Base-by-base conservation (phyloP, 1,139 yeast species). In the Spencermartinsiella ligniputridi region DNA sequence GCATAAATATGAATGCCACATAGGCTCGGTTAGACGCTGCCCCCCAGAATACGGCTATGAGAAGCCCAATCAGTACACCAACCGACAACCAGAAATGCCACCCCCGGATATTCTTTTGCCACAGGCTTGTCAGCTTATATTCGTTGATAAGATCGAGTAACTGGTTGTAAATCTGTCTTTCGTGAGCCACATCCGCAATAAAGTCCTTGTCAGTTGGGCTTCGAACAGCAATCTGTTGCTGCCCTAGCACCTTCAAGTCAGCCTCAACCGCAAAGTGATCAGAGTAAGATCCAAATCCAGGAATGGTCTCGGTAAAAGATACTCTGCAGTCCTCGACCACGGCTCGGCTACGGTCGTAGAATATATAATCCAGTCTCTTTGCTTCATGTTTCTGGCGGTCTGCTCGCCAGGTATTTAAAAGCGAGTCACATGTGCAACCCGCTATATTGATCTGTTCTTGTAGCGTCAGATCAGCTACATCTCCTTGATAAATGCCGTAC, bases 211-310 rank as follows among this genome's bases (percentile, higher is more conserved):
- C 40, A 6, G 40, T 22, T 8, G 37, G 37, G 15, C 11, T 34
- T 6, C 18, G 22, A 8, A 34, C 8, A n/a, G n/a, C n/a, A n/a
- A n/a, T n/a, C n/a, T 13, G 6, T 4, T 37, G 33, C 19, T 18
- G 6, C 8, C 40, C 40, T 3, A 27, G 15, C n/a, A 37, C 37
- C 37, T 37, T 46, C 30, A 40, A 49, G 15, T 78, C 77, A 15
- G 87, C 81, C 25, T 78, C 70, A 57, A 89, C 85, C 0, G 92
- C 99, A 71, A 94, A 92, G 69, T 92, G 98, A 61, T 92, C 99
- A 0, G 96, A 88, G 53, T 78, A 83, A 3, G 95, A 84, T 5
- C 86, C 82, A 12, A 78, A 66, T 1, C 69, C 68, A 0, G 85
- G 82, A 11, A 87, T 68, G 17, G 62, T 59, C 39, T 87, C 96